Conservation (phyloP, 2,329 filamentous ascomycete species). For the Clonostachys sp. region DNA sequence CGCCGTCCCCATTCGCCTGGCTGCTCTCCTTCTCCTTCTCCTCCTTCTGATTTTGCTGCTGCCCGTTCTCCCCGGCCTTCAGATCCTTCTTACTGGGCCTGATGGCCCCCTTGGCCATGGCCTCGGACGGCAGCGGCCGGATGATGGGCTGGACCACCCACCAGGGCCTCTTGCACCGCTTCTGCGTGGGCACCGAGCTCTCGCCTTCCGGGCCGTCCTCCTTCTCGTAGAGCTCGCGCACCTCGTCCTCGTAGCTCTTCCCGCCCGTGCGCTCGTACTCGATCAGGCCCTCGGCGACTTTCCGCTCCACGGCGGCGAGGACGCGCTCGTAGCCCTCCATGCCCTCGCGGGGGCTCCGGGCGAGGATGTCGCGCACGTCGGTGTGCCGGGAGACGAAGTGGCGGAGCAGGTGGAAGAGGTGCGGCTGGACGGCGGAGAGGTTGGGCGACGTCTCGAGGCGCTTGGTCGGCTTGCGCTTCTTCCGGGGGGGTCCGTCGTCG, state of each 20-base stretch:
- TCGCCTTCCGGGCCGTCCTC: conserved; percentile 38
- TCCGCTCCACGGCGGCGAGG: conserved; percentile 68
- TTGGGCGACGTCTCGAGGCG: conserved; percentile 46
- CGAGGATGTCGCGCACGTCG: conserved; percentile 80
- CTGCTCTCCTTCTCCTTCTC: conserved; percentile 33
- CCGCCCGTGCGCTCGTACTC: conserved; percentile 57
- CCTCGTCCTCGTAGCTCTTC: conserved; percentile 38
- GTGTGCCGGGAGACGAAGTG: conserved; percentile 78
- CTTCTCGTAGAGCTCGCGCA: conserved; percentile 12
- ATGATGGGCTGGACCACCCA: conserved; percentile 90
- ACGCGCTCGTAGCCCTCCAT: conserved; percentile 75
- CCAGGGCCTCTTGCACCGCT: conserved; percentile 74
- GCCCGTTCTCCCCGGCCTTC: conserved; percentile 17
- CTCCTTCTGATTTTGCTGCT: conserved; percentile 11
- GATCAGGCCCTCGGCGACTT: conserved; percentile 66
- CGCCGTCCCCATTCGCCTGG: conserved; percentile 22
- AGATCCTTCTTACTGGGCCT: conserved; percentile 67
- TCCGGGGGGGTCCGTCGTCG: conserved; percentile 43
- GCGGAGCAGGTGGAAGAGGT: conserved; percentile 87
- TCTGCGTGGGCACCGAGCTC: conserved; percentile 64
- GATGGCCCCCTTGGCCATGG: conserved; percentile 75
- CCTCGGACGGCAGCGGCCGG: conserved; percentile 81
- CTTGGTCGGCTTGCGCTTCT: conserved; percentile 39
- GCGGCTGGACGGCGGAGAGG: conserved; percentile 77
- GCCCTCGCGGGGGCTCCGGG: conserved; percentile 62